Evolutionary conservation across 257 asterid genomes (phyloP).

Genomic region (Scutellaria minor): DNA sequence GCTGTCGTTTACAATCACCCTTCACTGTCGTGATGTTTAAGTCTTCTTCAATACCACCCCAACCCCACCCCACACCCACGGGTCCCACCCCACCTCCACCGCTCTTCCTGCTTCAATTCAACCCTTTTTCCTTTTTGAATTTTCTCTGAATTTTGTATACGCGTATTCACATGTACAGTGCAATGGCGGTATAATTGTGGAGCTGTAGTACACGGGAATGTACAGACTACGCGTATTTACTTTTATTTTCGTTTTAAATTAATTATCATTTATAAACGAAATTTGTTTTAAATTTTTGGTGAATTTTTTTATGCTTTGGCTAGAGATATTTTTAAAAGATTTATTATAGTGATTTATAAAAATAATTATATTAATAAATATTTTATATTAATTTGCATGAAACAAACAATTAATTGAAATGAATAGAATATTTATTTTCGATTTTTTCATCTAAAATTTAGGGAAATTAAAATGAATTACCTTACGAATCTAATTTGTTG

Average conservation of each 20-base stretch:
- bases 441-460: no score
- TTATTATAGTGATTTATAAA: no score
- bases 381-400: no score
- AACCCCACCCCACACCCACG: conserved; percentile 19
- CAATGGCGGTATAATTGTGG: conserved; percentile 6
- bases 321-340: no score
- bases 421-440: no score
- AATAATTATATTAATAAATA: no score
- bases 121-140: no score
- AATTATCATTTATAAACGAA: neutral
- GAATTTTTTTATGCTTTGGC: no score
- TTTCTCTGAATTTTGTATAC: neutral
- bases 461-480: no score
- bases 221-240: conserved; percentile 26
- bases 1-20: conserved; percentile 68
- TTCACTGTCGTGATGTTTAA: conserved; percentile 80
- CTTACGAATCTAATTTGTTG: no score
- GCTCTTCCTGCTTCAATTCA: conserved; percentile 19
- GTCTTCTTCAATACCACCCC: conserved; percentile 51
- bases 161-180: conserved; percentile 23
- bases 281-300: no score
- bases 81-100: conserved; percentile 53
- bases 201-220: conserved; percentile 23
- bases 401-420: no score
- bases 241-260: neutral